Evolutionary conservation across 805 yeast species (phyloP).

Genomic region (Metschnikowia dekortorum): DNA sequence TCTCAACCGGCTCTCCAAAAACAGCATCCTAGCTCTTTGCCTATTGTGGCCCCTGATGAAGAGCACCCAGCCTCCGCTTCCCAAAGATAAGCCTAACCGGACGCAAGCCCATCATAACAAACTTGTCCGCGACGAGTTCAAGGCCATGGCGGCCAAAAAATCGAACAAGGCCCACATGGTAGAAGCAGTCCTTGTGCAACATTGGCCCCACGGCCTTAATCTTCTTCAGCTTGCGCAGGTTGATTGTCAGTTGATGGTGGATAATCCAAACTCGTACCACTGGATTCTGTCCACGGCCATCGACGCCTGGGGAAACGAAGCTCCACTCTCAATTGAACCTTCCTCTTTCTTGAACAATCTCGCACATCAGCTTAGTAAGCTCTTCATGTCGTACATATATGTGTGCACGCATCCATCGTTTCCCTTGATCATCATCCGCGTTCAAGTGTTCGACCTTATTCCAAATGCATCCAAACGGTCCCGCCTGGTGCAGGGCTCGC

Average conservation of each 20-base stretch:
- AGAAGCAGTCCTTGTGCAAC: constrained; percentile 44
- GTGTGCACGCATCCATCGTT: constrained; percentile 60
- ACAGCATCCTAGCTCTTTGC: constrained; percentile 29
- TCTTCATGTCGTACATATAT: constrained; percentile 63
- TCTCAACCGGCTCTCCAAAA: constrained; percentile 28
- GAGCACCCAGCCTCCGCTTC: constrained; percentile 20
- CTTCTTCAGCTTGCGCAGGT: constrained; percentile 65
- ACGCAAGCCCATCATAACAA: constrained; percentile 7
- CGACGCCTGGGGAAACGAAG: constrained; percentile 28
- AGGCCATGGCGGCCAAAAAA: constrained; percentile 11
- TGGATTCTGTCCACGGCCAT: constrained; percentile 49
- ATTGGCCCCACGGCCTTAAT: constrained; percentile 56
- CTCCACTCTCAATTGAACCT: constrained; percentile 44
- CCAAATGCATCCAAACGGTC: constrained; percentile 4
- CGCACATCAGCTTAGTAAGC: constrained; percentile 42
- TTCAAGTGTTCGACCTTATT: constrained; percentile 61
- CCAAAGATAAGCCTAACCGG: constrained; percentile 3
- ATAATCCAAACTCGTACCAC: constrained; percentile 44
- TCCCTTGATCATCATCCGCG: constrained; percentile 57
- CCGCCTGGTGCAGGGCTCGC: not conserved
- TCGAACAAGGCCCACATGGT: constrained; percentile 31
- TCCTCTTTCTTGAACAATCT: constrained; percentile 47
- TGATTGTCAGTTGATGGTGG: constrained; percentile 62
- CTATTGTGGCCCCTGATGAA: constrained; percentile 32
- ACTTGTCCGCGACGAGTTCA: constrained; percentile 9